These are phyloP conservation scores for Venturia oleaginea DNA, from an alignment of 2,329 filamentous ascomycete genomes.

Conservation along the genomic window DNA sequence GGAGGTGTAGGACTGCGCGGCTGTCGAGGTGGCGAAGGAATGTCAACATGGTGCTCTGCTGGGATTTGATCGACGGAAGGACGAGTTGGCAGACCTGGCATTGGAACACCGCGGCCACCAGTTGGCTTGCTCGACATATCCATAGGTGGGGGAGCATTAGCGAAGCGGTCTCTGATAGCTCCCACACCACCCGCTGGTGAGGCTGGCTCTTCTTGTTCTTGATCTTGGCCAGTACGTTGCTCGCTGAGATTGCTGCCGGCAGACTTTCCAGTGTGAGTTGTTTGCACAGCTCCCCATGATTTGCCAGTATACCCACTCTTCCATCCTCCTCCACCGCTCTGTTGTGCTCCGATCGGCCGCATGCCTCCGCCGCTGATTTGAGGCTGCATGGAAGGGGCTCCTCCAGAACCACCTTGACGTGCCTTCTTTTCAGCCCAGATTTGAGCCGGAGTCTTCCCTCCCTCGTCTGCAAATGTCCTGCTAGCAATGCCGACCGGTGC, in stretches of 20 bases:
- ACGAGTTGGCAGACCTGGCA: slow-evolving; percentile 64
- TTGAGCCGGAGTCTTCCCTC: slow-evolving; percentile 93
- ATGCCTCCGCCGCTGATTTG: slow-evolving; percentile 18
- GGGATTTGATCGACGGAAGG: slow-evolving; percentile 42
- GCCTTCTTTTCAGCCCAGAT: slow-evolving; percentile 98
- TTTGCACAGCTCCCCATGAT: slow-evolving; percentile 78
- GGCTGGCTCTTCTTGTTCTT: slow-evolving; percentile 42
- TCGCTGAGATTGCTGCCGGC: slow-evolving; percentile 42
- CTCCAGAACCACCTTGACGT: slow-evolving; percentile 51
- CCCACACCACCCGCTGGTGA: slow-evolving; percentile 57
- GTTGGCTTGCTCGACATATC: slow-evolving; percentile 61
- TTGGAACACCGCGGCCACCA: slow-evolving; percentile 58
- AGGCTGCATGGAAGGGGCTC: slow-evolving; percentile 21
- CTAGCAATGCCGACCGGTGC: slow-evolving; percentile 70
- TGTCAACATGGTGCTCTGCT: slow-evolving; percentile 41
- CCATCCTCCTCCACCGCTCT: slow-evolving; percentile 69
- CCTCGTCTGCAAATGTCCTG: slow-evolving; percentile 87
- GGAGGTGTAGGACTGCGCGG: slow-evolving; percentile 38
- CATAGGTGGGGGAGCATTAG: slow-evolving; percentile 51
- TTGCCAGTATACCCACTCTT: slow-evolving; percentile 88
- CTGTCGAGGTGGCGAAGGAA: slow-evolving; percentile 33
- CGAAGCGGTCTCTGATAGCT: slow-evolving; percentile 72
- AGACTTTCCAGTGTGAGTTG: slow-evolving; percentile 59
- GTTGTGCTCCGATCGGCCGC: slow-evolving; percentile 53
- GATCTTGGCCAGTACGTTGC: slow-evolving; percentile 54